Evolutionary conservation across 352 stramenopile genomes (phyloP).

Genomic region (Phytophthora sp.): DNA sequence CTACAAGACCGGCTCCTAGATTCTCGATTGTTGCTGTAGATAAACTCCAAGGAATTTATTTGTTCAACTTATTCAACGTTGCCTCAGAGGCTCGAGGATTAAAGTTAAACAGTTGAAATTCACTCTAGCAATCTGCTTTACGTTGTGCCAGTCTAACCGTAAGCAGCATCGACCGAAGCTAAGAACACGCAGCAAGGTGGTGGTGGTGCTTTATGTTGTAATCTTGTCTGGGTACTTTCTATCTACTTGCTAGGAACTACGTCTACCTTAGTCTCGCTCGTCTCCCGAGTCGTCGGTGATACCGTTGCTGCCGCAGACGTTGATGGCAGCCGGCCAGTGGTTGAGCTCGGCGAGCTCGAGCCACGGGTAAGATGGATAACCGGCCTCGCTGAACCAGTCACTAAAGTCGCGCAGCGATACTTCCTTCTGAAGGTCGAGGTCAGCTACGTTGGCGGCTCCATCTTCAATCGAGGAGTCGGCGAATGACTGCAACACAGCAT

Average conservation of each 20-base stretch:
- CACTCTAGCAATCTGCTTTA: too few species aligned
- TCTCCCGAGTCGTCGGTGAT: conserved; percentile 36
- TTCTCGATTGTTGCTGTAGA: too few species aligned
- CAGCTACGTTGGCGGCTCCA: neutral
- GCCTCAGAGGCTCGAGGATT: too few species aligned
- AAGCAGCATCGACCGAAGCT: too few species aligned
- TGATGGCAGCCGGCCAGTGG: conserved; percentile 80
- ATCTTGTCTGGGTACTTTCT: too few species aligned
- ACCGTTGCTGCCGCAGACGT: conserved; percentile 61
- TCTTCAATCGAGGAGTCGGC: conserved; percentile 29
- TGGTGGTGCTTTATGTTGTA: too few species aligned
- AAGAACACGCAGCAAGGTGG: too few species aligned
- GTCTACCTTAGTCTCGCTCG: conserved; percentile 13
- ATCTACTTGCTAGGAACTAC: conserved; percentile 11
- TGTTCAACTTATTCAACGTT: too few species aligned
- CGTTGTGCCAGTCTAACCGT: too few species aligned
- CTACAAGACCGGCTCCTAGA: too few species aligned
- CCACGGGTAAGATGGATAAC: conserved; percentile 76
- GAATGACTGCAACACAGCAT: conserved; percentile 74
- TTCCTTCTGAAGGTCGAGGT: conserved; percentile 42
- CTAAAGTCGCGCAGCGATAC: conserved; percentile 74
- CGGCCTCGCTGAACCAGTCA: conserved; percentile 76
- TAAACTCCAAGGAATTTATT: too few species aligned
- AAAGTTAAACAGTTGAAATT: too few species aligned
- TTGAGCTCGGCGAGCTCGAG: conserved; percentile 78